Conservation (phyloP, 2,329 filamentous ascomycete species). For the Arthrobotrys musiformis region DNA sequence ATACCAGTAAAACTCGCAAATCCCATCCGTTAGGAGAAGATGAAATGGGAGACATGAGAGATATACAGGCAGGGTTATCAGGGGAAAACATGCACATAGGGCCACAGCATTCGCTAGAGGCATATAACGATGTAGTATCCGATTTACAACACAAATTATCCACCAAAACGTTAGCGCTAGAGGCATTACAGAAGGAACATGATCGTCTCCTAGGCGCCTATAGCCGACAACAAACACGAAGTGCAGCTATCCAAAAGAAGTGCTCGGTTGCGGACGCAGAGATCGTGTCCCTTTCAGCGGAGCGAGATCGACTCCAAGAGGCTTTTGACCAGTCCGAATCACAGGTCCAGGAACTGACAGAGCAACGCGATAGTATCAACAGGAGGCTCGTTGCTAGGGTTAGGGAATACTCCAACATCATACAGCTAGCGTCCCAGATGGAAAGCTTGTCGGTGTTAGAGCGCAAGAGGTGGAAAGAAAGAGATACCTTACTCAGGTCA, state of each 20-base stretch:
- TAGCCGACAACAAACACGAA: conserved; percentile 45
- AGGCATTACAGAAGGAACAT: conserved; percentile 48
- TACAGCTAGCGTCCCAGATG: conserved; percentile 51
- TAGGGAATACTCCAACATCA: conserved; percentile 42
- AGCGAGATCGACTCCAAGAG: conserved; percentile 51
- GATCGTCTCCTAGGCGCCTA: conserved; percentile 39
- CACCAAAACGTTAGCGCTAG: conserved; percentile 45
- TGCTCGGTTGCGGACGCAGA: conserved; percentile 47
- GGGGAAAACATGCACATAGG: not conserved
- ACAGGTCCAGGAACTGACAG: conserved; percentile 49
- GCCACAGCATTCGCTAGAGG: conserved; percentile 32
- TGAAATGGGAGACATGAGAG: conserved; percentile 5
- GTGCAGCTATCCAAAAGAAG: conserved; percentile 47
- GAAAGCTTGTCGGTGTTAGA: conserved; percentile 35
- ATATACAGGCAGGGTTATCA: not conserved
- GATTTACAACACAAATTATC: conserved; percentile 52
- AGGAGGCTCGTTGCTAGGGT: conserved; percentile 40
- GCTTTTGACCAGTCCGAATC: conserved; percentile 44
- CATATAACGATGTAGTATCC: conserved; percentile 39
- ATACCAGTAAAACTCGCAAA: not conserved
- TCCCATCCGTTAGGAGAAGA: not conserved
- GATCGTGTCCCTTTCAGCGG: conserved; percentile 49
- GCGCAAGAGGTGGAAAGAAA: conserved; percentile 46
- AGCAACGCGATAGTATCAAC: conserved; percentile 44
- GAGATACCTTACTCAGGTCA: conserved; percentile 26